These are phyloP conservation scores for Leccinum longicurvipes DNA, from an alignment of 768 basidiomycete genomes.

Conservation along the genomic window DNA sequence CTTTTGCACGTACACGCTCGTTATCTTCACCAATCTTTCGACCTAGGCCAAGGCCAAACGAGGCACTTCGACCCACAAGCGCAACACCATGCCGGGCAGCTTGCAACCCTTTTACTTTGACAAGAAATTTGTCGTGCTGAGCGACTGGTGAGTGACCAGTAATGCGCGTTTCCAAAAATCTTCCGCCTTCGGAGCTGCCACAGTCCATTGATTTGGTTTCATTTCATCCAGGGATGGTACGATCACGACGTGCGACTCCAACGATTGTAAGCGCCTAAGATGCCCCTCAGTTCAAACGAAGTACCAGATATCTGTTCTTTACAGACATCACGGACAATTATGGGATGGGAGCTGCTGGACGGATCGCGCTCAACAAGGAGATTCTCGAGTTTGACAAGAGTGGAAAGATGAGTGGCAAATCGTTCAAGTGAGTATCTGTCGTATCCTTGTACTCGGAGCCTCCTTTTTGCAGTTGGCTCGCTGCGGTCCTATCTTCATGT, in stretches of 20 bases:
- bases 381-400: conserved; percentile 53
- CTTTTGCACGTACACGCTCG: neutral
- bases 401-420: conserved; percentile 17
- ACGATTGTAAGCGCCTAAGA: conserved; percentile 66
- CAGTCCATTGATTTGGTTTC: neutral
- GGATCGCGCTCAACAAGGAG: conserved; percentile 63
- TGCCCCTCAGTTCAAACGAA: neutral
- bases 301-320: neutral
- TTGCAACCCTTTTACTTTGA: conserved; percentile 37
- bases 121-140: conserved; percentile 82
- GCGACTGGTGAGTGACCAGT: conserved; percentile 70
- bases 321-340: conserved; percentile 86
- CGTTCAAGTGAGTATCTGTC: conserved; percentile 43
- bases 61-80: neutral
- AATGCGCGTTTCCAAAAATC: neutral
- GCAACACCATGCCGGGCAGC: conserved; percentile 11
- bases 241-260: conserved; percentile 89
- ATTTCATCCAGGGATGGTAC: conserved; percentile 68
- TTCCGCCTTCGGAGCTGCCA: neutral
- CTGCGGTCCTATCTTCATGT: neutral
- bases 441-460: neutral
- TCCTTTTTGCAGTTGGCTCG: neutral
- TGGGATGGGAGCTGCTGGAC: conserved; percentile 72
- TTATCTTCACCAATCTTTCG: neutral
- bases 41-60: neutral